These are phyloP conservation scores for Cystobasidiaceae sp. DNA, from an alignment of 1,284 basidiomycete genomes.

Conservation along the genomic window DNA sequence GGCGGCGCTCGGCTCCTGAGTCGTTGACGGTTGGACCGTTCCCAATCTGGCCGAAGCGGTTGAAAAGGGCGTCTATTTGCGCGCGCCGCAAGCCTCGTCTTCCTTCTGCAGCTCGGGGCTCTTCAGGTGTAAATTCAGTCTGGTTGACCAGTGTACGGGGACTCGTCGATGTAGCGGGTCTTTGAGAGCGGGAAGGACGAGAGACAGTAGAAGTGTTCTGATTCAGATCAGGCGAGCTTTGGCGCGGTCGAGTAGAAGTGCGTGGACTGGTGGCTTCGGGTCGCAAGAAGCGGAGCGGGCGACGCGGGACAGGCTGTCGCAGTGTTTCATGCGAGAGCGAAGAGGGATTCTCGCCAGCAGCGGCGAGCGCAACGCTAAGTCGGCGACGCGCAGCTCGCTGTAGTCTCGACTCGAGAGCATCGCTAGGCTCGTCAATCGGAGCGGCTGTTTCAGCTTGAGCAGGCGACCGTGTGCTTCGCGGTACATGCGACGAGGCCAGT, in stretches of 20 bases:
- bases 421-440: neutral
- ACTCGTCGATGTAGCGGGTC: neutral
- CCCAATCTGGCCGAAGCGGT: too few species aligned
- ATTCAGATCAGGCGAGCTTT: neutral
- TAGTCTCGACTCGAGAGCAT: neutral
- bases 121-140: neutral
- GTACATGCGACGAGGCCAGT: neutral
- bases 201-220: neutral
- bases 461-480: neutral
- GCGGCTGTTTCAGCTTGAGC: too few species aligned
- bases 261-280: neutral
- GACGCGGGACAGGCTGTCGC: neutral
- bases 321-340: neutral
- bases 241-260: neutral
- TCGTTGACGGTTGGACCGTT: too few species aligned
- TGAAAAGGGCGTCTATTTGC: too few species aligned
- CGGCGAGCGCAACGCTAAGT: too few species aligned
- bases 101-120: too few species aligned
- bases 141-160: neutral
- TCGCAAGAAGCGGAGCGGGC: slow-evolving; percentile 2
- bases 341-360: too few species aligned
- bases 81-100: too few species aligned
- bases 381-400: neutral
- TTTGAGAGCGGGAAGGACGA: neutral
- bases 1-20: too few species aligned